Evolutionary conservation across 1,284 basidiomycete species (phyloP), one percentile per base, ranked within the genome.

Genomic region (Agaricales sp.): DNA sequence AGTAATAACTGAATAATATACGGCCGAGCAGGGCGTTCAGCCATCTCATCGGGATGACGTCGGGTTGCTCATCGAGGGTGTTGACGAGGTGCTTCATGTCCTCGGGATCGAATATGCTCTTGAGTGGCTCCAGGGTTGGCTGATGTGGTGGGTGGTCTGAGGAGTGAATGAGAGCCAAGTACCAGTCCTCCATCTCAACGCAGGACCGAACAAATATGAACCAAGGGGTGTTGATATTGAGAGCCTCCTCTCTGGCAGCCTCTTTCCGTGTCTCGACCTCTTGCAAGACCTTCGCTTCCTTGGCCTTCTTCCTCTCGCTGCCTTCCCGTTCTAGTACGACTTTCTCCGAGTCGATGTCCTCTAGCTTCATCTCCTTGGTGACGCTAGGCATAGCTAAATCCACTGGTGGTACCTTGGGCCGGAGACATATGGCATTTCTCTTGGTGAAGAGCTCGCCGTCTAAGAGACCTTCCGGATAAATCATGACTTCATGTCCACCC

Each of bases 11-110:
- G 67, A 95, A 89, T 71, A 98, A 97, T 39, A 97, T 64, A 18
- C 95, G 83, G 1, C 94, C 95, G 47, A 98, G 64, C 48, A 98
- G 69, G 0, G 92, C 95, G 59, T 99, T 99, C 48, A 97, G 74
- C 95, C 96, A 99, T 14, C 94, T 84, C 75, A 94, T 89, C 1
- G 92, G 92, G 51, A 97, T 93, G 45, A 93, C 87, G 62, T 98
- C 95, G 2, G 93, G 89, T 59, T 92, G 85, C 54, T 85, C 83
- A 68, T 97, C 94, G 52, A 99, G 75, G 1, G 83, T 88, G 12
- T 82, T 69, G 46, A 97, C 83, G 26, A 99, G 76, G 54, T 78
- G 71, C 45, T 80, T 74, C 92, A 98, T 96, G 63, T 96, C 91
- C 3, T 73, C 66, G 2, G 80, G 70, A 47, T 75, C 72, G 68